Evolutionary conservation across 1,284 basidiomycete genomes (phyloP).

Genomic region (Cryptococcus floricola): DNA sequence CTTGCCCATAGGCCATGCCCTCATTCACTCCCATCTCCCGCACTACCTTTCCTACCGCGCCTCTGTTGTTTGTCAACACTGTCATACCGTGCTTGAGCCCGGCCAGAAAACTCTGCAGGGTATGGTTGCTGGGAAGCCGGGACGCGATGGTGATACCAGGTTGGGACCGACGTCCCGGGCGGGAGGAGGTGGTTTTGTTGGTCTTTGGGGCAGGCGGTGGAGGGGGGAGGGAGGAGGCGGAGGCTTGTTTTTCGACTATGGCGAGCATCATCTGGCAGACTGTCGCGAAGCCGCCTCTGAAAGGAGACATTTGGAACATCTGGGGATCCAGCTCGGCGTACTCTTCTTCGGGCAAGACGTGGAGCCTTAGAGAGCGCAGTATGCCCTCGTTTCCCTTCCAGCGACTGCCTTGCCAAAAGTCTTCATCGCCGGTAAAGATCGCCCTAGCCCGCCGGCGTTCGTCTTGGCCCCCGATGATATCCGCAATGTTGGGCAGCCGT

Average conservation of each 20-base stretch:
- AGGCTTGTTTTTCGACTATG: slow-evolving; percentile 10
- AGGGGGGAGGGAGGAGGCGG: not conserved
- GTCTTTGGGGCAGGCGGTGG: slow-evolving; percentile 3
- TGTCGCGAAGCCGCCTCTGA: slow-evolving; percentile 14
- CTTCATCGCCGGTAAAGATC: slow-evolving; percentile 21
- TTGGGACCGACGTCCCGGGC: not conserved
- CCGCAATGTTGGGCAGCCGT: slow-evolving; percentile 33
- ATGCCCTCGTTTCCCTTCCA: slow-evolving; percentile 31
- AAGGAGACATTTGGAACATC: slow-evolving; percentile 2
- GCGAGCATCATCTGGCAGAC: slow-evolving; percentile 19
- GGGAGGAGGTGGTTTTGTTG: not conserved
- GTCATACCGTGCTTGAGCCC: slow-evolving; percentile 32
- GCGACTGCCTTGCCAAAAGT: slow-evolving; percentile 37
- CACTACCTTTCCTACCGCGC: slow-evolving; percentile 40
- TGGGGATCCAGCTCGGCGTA: not conserved
- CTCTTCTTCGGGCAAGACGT: slow-evolving; percentile 20
- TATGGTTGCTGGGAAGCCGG: slow-evolving; percentile 33
- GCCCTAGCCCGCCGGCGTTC: slow-evolving; percentile 31
- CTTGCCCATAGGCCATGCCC: slow-evolving; percentile 22
- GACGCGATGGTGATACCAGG: slow-evolving; percentile 10
- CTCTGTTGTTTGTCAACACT: slow-evolving; percentile 44
- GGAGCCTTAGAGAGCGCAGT: slow-evolving; percentile 22
- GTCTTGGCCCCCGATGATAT: slow-evolving; percentile 37
- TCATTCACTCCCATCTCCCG: slow-evolving; percentile 38
- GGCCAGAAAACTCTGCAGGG: slow-evolving; percentile 32